These are phyloP conservation scores for Lachnellula suecica DNA, from an alignment of 2,329 filamentous ascomycete species.

Conservation along the genomic window DNA sequence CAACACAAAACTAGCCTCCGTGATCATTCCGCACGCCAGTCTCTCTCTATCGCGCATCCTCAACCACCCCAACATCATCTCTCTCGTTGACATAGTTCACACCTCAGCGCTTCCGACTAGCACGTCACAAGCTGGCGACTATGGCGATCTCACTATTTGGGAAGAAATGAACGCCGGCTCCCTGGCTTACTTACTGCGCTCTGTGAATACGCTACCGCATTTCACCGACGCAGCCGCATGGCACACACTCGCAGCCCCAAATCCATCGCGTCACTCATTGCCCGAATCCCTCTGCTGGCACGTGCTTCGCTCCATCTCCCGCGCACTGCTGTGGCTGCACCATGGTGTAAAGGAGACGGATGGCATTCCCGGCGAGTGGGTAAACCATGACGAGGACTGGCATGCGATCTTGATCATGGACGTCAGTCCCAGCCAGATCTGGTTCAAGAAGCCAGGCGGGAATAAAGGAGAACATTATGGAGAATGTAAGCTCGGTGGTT, in stretches of 20 bases:
- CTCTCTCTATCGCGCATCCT: slow-evolving; percentile 26
- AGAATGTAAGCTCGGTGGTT: slow-evolving; percentile 52
- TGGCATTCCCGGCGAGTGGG: slow-evolving; percentile 22
- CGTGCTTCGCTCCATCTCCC: slow-evolving; percentile 46
- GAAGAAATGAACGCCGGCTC: slow-evolving; percentile 53
- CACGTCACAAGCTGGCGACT: slow-evolving; percentile 5
- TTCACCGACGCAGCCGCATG: slow-evolving; percentile 21
- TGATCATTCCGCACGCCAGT: slow-evolving; percentile 23
- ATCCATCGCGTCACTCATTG: slow-evolving; percentile 33
- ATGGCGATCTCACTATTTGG: slow-evolving; percentile 42
- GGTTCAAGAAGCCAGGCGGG: slow-evolving; percentile 47
- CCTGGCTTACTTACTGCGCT: slow-evolving; percentile 42
- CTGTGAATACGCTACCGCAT: slow-evolving; percentile 11
- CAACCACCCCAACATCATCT: slow-evolving; percentile 32
- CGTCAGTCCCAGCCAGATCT: slow-evolving; percentile 48
- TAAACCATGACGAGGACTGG: slow-evolving; percentile 43
- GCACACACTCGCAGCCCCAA: slow-evolving; percentile 21
- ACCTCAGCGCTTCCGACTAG: slow-evolving; percentile 11
- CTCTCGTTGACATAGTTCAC: slow-evolving; percentile 29
- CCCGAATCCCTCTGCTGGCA: slow-evolving; percentile 58
- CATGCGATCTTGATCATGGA: slow-evolving; percentile 50
- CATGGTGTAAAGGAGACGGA: slow-evolving; percentile 39
- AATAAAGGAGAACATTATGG: slow-evolving; percentile 47
- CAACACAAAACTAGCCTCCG: slow-evolving; percentile 18
- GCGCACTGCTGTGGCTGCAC: slow-evolving; percentile 53